These are phyloP conservation scores for Leccinum subatratum DNA, from an alignment of 1,284 basidiomycete species.

Conservation along the genomic window DNA sequence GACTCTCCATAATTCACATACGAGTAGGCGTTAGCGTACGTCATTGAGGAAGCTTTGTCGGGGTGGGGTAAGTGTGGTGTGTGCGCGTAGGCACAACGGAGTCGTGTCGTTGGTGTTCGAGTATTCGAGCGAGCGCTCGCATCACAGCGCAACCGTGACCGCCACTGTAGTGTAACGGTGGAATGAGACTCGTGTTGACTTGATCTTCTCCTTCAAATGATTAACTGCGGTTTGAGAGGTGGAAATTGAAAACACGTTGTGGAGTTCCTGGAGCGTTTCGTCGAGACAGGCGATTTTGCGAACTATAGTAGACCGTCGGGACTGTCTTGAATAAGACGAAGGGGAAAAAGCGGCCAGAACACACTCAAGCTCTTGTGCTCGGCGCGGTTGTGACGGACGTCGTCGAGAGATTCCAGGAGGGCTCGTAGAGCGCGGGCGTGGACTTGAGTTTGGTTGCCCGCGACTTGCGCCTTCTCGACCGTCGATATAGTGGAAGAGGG, in stretches of 20 bases:
- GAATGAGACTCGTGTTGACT: not conserved
- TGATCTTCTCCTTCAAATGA: not conserved
- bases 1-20: too few species aligned
- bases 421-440: conserved; percentile 73
- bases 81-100: too few species aligned
- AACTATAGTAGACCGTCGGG: not conserved
- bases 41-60: too few species aligned
- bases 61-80: too few species aligned
- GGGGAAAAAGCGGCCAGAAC: not conserved
- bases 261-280: not conserved
- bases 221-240: not conserved
- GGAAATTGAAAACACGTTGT: not conserved
- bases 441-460: conserved; percentile 45
- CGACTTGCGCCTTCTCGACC: conserved; percentile 32
- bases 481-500: conserved; percentile 57
- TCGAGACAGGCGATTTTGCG: not conserved
- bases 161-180: too few species aligned
- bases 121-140: too few species aligned
- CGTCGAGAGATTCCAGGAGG: conserved; percentile 78
- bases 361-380: not conserved
- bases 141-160: too few species aligned
- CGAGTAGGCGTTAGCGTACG: too few species aligned
- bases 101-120: too few species aligned
- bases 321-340: not conserved
- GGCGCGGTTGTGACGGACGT: conserved; percentile 48